Evolutionary conservation across 495 filamentous ascomycete species (phyloP).

Genomic region (Hyaloscypha bicolor): DNA sequence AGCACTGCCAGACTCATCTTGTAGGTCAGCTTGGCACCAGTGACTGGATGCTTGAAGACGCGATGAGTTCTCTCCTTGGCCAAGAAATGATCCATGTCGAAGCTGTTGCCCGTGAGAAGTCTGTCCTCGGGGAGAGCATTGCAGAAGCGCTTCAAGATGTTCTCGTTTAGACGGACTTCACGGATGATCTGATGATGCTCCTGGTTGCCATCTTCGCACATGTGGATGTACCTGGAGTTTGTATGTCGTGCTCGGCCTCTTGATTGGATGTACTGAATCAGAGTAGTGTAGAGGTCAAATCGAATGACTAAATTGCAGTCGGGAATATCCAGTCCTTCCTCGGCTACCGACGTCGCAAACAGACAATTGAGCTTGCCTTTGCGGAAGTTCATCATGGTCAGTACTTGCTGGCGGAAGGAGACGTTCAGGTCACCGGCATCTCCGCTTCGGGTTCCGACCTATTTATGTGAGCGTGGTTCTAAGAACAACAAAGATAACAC

Average conservation of each 20-base stretch:
- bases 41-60: conserved; percentile 61
- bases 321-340: conserved; percentile 95
- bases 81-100: conserved; percentile 56
- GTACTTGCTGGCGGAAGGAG: conserved; percentile 73
- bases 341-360: conserved; percentile 88
- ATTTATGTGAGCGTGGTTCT: conserved; percentile 3
- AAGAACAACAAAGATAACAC: background rate
- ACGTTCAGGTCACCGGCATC: conserved; percentile 53
- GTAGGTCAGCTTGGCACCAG: conserved; percentile 82
- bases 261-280: conserved; percentile 97
- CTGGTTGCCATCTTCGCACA: conserved; percentile 71
- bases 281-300: conserved; percentile 86
- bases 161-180: conserved; percentile 57
- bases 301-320: conserved; percentile 90
- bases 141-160: conserved; percentile 74
- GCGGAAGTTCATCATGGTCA: conserved; percentile 76
- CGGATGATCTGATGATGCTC: conserved; percentile 56
- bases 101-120: conserved; percentile 62
- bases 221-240: conserved; percentile 80
- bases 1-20: conserved; percentile 68
- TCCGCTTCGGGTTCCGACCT: conserved; percentile 31
- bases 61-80: conserved; percentile 56
- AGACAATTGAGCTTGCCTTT: conserved; percentile 84
- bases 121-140: conserved; percentile 74
- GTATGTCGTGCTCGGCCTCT: conserved; percentile 81